Evolutionary conservation across 2,329 filamentous ascomycete species (phyloP).

Genomic region (Fusarium sp.): DNA sequence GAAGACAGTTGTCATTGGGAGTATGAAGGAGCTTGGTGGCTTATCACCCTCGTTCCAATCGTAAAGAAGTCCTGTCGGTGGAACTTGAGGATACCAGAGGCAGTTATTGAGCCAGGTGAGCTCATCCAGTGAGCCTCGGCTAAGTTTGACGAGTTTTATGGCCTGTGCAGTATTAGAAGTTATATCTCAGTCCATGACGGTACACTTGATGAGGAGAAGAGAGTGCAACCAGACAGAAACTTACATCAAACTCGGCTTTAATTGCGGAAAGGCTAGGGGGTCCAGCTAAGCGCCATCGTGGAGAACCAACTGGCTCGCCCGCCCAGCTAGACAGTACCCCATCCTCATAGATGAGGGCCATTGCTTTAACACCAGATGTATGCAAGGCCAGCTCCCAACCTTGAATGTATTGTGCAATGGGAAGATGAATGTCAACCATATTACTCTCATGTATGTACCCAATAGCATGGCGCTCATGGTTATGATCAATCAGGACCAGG

Average conservation of each 20-base stretch:
- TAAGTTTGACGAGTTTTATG: neutral
- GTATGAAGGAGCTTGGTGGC: neutral
- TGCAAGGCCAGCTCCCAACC: neutral
- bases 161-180: neutral
- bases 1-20: neutral
- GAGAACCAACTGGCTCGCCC: neutral
- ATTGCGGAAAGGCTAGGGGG: neutral
- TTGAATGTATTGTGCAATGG: neutral
- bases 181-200: neutral
- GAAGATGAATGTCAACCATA: neutral
- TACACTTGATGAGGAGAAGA: neutral
- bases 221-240: neutral
- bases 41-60: neutral
- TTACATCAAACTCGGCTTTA: neutral
- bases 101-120: neutral
- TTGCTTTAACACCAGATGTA: neutral
- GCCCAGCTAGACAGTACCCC: neutral
- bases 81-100: neutral
- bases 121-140: neutral
- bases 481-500: neutral
- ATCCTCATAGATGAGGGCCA: neutral
- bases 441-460: neutral
- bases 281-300: neutral
- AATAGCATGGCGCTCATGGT: neutral
- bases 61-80: neutral